Evolutionary conservation across 2,329 filamentous ascomycete species (phyloP), one percentile per base, ranked within the genome.

Genomic region (Ceratocystis cacaofunesta): DNA sequence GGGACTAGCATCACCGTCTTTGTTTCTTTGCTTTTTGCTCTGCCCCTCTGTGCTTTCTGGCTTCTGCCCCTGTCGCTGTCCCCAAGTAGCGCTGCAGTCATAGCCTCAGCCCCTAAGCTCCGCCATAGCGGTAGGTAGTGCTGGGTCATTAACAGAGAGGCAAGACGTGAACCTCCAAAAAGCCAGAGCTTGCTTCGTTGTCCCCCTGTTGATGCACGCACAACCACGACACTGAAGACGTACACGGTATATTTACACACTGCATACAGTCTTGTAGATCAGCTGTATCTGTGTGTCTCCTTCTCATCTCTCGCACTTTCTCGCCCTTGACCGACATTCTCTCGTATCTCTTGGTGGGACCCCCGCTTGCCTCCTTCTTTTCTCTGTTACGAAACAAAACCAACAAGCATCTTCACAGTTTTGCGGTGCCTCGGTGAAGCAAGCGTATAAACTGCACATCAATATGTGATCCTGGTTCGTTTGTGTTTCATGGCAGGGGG

Each of bases 261-360:
- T 52, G 25, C 48, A 19, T 32, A 19, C 52, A 15, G 17, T 58
- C 8, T 17, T 17, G 52, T 57, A 17, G 52, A 30, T 30, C 52
- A 57, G 52, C 52, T 57, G 15, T 52, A n/a, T 32, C 52, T 58
- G 6, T 25, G 28, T 58, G 52, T n/a, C 7, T 8, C 36, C 28
- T 17, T 58, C 25, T 58, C 25, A 30, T 30, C 22, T 32, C 52
- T 30, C 52, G 36, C 36, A 41, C 8, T 41, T 15, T 57, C 1
- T 58, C n/a, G 52, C 52, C 10, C 10, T 58, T 58, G 52, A 58
- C 52, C 52, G 52, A 58, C 52, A 58, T 32, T 58, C 28, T 58
- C 52, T 25, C 32, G 32, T 58, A 25, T 58, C 22, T 32, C 52
- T 17, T n/a, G 7, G 28, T 17, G 25, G 52, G 22, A n/a, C 10